These are phyloP conservation scores for Fusarium heterosporum DNA, from an alignment of 2,329 filamentous ascomycete genomes.

Conservation along the genomic window DNA sequence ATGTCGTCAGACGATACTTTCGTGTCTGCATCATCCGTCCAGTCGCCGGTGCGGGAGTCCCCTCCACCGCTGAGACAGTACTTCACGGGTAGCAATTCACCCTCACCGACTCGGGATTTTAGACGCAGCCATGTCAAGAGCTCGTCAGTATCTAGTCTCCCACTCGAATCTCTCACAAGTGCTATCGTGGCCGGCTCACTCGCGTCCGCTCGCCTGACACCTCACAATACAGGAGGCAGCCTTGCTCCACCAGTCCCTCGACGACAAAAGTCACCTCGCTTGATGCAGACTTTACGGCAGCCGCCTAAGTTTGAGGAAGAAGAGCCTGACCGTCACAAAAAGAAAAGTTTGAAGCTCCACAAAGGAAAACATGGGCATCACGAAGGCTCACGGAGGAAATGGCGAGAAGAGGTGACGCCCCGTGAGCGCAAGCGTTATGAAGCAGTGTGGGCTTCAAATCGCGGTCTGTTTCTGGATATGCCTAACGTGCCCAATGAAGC, in stretches of 20 bases:
- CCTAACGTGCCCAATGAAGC: conserved; percentile 35
- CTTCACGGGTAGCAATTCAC: conserved; percentile 46
- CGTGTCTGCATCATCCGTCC: conserved; percentile 55
- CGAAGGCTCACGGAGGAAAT: conserved; percentile 79
- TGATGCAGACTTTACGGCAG: conserved; percentile 76
- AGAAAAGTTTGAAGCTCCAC: conserved; percentile 62
- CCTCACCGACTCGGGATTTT: conserved; percentile 54
- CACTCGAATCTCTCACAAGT: conserved; percentile 74
- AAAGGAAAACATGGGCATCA: conserved; percentile 76
- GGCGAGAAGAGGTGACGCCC: conserved; percentile 79
- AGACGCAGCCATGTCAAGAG: conserved; percentile 46
- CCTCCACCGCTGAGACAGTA: conserved; percentile 37
- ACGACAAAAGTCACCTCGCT: conserved; percentile 62
- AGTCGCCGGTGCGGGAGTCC: conserved; percentile 48
- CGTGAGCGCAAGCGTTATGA: conserved; percentile 84
- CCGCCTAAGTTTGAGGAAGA: conserved; percentile 63
- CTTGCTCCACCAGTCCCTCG: conserved; percentile 54
- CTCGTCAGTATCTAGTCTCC: conserved; percentile 56
- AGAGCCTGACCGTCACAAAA: conserved; percentile 64
- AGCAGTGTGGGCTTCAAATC: conserved; percentile 86
- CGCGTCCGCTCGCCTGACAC: conserved; percentile 69
- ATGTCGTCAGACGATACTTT: conserved; percentile 61
- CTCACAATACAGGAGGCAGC: conserved; percentile 54
- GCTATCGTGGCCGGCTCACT: conserved; percentile 82
- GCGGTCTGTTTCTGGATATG: conserved; percentile 64